These are phyloP conservation scores for Mycena epipterygia DNA, from an alignment of 768 basidiomycete genomes.

Conservation along the genomic window DNA sequence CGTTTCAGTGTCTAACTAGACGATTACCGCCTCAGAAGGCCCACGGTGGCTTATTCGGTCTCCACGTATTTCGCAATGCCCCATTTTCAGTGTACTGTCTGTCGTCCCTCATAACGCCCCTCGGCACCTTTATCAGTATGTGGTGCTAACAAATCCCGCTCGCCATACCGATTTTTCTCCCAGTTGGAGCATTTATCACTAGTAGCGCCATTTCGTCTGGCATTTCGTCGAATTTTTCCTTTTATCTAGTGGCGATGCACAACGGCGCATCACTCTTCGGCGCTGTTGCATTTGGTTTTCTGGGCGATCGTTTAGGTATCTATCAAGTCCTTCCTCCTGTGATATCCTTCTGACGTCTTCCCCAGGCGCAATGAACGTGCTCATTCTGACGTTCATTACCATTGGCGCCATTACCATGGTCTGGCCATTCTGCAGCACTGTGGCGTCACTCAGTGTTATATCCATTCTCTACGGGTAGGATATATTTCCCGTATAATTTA, in stretches of 20 bases:
- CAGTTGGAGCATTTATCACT: not conserved
- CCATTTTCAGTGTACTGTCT: not conserved
- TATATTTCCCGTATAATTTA: not conserved
- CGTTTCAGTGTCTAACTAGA: not conserved
- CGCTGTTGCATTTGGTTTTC: not conserved
- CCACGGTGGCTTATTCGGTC: not conserved
- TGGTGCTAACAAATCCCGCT: not conserved
- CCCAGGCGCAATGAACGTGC: not conserved
- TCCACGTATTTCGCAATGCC: not conserved
- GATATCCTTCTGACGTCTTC: not conserved
- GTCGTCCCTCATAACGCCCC: not conserved
- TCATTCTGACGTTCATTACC: not conserved
- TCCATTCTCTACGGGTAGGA: constrained; percentile 7
- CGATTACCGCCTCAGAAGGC: not conserved
- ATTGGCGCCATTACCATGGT: not conserved
- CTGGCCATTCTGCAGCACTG: not conserved
- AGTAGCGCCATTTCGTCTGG: not conserved
- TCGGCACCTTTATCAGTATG: not conserved
- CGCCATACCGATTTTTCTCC: not conserved
- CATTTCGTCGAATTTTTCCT: not conserved
- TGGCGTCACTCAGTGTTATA: not conserved
- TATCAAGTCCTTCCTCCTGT: no score
- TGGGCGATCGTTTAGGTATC: not conserved
- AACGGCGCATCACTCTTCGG: not conserved
- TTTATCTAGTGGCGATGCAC: not conserved